These are phyloP conservation scores for Candida ficus DNA, from an alignment of 805 yeast species.

Conservation along the genomic window DNA sequence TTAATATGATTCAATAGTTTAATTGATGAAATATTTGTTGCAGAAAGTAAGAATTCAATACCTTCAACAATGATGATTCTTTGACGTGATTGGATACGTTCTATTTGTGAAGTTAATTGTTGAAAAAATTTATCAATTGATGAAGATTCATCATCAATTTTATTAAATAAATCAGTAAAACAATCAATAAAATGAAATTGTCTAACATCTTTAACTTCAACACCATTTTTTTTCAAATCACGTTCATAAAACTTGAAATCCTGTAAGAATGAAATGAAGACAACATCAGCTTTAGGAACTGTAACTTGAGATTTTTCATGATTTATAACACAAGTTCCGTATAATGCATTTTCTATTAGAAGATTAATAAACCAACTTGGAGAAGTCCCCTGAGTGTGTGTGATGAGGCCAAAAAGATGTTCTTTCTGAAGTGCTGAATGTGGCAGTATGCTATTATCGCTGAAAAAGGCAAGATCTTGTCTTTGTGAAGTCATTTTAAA, in stretches of 20 bases:
- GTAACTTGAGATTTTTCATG: constrained; percentile 12
- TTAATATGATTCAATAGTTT: constrained; percentile 32
- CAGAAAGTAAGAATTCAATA: constrained; percentile 40
- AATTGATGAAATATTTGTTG: constrained; percentile 34
- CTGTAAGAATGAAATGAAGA: constrained; percentile 32
- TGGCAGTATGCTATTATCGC: constrained; percentile 42
- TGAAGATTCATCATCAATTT: constrained; percentile 25
- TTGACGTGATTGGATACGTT: constrained; percentile 5
- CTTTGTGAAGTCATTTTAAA: constrained; percentile 36
- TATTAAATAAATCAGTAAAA: constrained; percentile 39
- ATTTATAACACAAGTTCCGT: constrained; percentile 21
- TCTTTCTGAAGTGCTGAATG: constrained; percentile 14
- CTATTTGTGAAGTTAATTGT: background rate
- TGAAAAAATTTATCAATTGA: constrained; percentile 11
- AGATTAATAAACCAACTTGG: constrained; percentile 61
- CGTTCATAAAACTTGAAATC: constrained; percentile 28
- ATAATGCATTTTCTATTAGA: constrained; percentile 42
- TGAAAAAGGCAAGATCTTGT: constrained; percentile 54
- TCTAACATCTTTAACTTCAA: constrained; percentile 26
- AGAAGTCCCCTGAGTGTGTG: constrained; percentile 46
- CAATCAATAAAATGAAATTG: constrained; percentile 40
- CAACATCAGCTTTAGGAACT: constrained; percentile 20
- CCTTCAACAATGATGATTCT: constrained; percentile 39
- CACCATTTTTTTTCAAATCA: constrained; percentile 36
- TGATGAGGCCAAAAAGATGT: constrained; percentile 28